Evolutionary conservation across 352 stramenopile species (phyloP), one percentile per base, ranked within the genome.

Genomic region (Globisporangium barbulae): DNA sequence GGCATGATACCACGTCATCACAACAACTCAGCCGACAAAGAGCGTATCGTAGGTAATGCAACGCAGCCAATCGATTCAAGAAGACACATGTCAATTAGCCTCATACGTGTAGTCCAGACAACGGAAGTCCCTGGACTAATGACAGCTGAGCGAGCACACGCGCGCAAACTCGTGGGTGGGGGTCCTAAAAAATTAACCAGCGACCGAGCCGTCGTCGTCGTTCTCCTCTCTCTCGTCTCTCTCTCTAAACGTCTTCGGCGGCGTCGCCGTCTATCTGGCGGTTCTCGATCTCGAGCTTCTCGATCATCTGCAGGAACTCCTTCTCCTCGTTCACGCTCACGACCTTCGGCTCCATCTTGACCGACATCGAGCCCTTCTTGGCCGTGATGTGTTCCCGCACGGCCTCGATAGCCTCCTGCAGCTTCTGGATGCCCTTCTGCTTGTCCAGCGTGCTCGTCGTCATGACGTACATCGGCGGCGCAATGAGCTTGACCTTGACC

Each of bases 331-430:
- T 98, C 71, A 98, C 79, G 77, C 93, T 98, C 39, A 99, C 97
- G 33, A 97, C 97, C 95, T 99, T 99, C 15, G 97, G 96, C 69
- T 97, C 96, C 97, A 99, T 99, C 86, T 99, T 99, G 60, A 99
- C 89, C 63, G 96, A 75, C 73, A 97, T 83, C 30, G 76, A 97
- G 60, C 97, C 97, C 71, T 98, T 98, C 80, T 98, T 99, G 45
- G 82, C 84, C 52, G 78, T 84, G 64, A 99, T 99, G 65, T 93
- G 89, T 73, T 95, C 83, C 21, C 90, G 83, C 69, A 99, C 97
- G 5, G 81, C 80, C 68, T 98, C 94, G 71, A 99, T 99, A 19
- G 96, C 94, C 60, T 97, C 85, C 66, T 99, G 95, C 22, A 99
- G 82, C 65, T 98, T 93, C 57, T 94, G 89, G 68, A 99, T 98